Conservation (phyloP, 805 yeast species). For the Myxozyma sirexii region DNA sequence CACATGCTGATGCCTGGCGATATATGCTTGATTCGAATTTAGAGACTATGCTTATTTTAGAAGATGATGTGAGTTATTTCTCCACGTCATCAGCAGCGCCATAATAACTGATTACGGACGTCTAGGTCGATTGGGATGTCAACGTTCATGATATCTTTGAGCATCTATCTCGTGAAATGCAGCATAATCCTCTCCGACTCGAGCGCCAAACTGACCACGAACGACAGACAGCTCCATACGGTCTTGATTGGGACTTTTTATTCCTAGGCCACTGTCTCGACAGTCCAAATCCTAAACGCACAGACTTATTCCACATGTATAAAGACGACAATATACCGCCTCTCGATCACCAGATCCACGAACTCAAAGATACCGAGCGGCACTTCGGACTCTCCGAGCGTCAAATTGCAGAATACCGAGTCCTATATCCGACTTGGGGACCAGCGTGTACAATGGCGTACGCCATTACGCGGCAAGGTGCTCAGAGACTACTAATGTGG, state of each 20-base stretch:
- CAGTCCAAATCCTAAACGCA: slow-evolving; percentile 13
- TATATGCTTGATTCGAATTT: slow-evolving; percentile 18
- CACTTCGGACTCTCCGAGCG: slow-evolving; percentile 13
- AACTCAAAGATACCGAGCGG: slow-evolving; percentile 7
- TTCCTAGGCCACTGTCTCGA: slow-evolving; percentile 28
- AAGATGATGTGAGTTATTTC: slow-evolving; percentile 13
- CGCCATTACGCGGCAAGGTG: slow-evolving; percentile 25
- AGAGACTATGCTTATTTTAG: slow-evolving; percentile 23
- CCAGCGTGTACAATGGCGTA: slow-evolving; percentile 28
- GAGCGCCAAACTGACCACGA: slow-evolving; percentile 18
- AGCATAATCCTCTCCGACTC: slow-evolving; percentile 19
- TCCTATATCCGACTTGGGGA: slow-evolving; percentile 18
- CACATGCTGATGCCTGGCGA: slow-evolving; percentile 26
- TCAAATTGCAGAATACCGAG: slow-evolving; percentile 15
- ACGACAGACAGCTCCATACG: slow-evolving; percentile 17
- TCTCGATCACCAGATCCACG: slow-evolving; percentile 6
- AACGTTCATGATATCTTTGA: slow-evolving; percentile 20
- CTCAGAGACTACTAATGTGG: slow-evolving; percentile 19
- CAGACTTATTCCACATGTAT: slow-evolving; percentile 14
- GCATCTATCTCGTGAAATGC: slow-evolving; percentile 21
- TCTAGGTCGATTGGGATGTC: slow-evolving; percentile 24
- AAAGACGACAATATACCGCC: slow-evolving; percentile 21
- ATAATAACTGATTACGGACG: no score
- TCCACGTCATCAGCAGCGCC: no score
- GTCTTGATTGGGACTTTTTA: slow-evolving; percentile 28